Evolutionary conservation across 202 grass and related monocot species (phyloP).

Genomic region (Panicum virgatum): DNA sequence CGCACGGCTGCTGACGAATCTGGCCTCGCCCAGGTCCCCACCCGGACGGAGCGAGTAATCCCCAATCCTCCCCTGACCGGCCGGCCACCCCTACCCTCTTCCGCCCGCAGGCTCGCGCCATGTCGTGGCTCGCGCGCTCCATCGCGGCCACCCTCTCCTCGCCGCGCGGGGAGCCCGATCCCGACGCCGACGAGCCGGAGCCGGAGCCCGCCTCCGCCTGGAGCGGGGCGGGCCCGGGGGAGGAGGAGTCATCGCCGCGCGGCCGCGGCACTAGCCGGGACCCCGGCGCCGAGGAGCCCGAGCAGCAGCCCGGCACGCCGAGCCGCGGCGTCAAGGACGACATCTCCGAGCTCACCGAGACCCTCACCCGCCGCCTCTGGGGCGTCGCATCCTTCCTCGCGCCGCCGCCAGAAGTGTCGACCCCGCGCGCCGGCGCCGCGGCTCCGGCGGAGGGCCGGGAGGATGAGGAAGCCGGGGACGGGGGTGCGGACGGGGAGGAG

Average conservation of each 20-base stretch:
- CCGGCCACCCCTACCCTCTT: no score
- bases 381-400: conserved; percentile 80
- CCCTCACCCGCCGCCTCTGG: conserved; percentile 72
- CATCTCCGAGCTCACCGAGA: conserved; percentile 74
- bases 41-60: no score
- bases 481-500: neutral
- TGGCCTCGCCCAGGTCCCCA: no score
- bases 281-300: conserved; percentile 22
- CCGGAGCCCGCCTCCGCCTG: neutral
- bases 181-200: conserved; percentile 33
- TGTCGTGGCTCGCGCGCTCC: conserved; percentile 73
- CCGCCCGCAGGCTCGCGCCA: conserved; percentile 20
- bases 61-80: no score
- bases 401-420: conserved; percentile 27
- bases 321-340: conserved; percentile 67
- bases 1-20: no score
- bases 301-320: conserved; percentile 54
- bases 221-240: neutral
- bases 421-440: neutral
- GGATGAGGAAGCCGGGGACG: neutral
- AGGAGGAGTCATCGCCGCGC: conserved; percentile 8
- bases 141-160: conserved; percentile 61
- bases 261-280: neutral
- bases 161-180: conserved; percentile 41
- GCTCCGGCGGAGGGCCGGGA: neutral